Evolutionary conservation across 345 rosid species (phyloP), one percentile per base, ranked within the genome.

Genomic region (Ceriops zippeliana): DNA sequence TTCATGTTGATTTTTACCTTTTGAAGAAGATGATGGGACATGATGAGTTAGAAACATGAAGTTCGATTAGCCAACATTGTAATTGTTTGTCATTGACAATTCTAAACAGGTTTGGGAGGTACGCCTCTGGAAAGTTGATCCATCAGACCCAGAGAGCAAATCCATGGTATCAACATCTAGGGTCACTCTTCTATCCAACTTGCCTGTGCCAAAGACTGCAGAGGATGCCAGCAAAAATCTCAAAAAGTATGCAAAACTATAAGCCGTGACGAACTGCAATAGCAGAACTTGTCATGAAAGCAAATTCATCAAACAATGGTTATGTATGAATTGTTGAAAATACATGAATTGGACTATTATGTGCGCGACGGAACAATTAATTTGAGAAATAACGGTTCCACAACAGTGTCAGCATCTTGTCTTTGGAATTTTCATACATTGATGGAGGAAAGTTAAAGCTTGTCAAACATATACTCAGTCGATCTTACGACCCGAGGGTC

Each of bases 81-180:
- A 22, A 56, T 1, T 5, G 24, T 56, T 24, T 42, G 19, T 3
- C 49, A 13, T 3, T 13, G 49, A 13, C 49, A 42, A 42, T 13
- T 28, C 26, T 38, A 11, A 69, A 37, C 75, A 92, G 98, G 96
- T 90, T 6, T 93, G 98, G 98, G 95, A 93, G 73, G 95, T 89
- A 32, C 79, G 67, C 70, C 65, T 90, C 2, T 86, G 86, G 89
- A 93, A 89, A 81, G 69, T 79, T 5, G 74, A 78, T 65, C 80
- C 82, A 1, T 73, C 73, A 3, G 79, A 80, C 61, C 67, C 85
- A 0, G 81, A 81, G 46, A 78, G 19, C 52, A 84, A 66, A 68
- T 58, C 82, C 19, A 71, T 83, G 76, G 81, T 85, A 22, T 71
- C 95, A 6, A 83, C 95, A 13, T 83, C 97, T 15, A 76, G 88